These are phyloP conservation scores for Gossypioides kirkii DNA, from an alignment of 345 rosid species.

Conservation along the genomic window DNA sequence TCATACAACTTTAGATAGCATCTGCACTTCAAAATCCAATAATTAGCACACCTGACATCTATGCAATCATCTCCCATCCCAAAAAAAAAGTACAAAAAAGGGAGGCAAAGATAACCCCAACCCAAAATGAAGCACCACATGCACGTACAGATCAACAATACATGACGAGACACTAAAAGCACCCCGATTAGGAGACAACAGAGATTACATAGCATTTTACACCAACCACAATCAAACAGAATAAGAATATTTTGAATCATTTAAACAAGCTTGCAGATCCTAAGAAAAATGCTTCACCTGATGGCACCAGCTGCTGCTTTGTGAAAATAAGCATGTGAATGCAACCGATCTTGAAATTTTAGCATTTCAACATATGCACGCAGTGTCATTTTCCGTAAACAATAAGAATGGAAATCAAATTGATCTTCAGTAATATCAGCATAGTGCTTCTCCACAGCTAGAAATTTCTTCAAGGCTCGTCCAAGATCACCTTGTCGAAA, in stretches of 20 bases:
- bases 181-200: background rate
- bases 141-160: background rate
- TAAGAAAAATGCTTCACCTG: conserved; percentile 44
- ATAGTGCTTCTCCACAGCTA: conserved; percentile 98
- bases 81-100: background rate
- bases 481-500: conserved; percentile 97
- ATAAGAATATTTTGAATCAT: conserved; percentile 9
- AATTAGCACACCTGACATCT: background rate
- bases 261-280: background rate
- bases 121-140: background rate
- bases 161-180: background rate
- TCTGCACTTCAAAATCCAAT: conserved; percentile 41
- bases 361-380: conserved; percentile 98
- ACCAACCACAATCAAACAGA: background rate
- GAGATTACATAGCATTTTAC: background rate
- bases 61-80: background rate
- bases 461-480: conserved; percentile 80
- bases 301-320: conserved; percentile 92
- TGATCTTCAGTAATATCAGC: conserved; percentile 97
- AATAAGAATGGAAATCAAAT: conserved; percentile 95
- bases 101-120: background rate
- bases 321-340: conserved; percentile 86
- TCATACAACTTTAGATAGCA: conserved; percentile 85
- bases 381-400: conserved; percentile 92
- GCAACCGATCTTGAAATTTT: conserved; percentile 93